A percentile compares a stretch with the other conserved stretches of the same genome.
These are phyloP conservation scores for Colletotrichum viniferum DNA, from an alignment of 2,329 filamentous ascomycete genomes.

Conservation along the genomic window DNA sequence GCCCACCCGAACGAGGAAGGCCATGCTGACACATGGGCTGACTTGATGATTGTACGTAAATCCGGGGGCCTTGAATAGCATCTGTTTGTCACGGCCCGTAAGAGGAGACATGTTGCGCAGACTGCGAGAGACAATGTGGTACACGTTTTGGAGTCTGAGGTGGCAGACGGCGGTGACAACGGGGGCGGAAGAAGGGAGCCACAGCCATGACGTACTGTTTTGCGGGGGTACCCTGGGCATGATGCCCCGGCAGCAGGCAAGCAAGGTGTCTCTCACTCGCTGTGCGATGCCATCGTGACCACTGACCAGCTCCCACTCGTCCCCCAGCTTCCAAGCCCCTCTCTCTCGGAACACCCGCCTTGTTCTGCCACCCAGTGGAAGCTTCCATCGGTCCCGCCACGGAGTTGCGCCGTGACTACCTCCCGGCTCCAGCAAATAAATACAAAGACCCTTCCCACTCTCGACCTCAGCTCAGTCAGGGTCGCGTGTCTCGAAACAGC, in stretches of 20 bases:
- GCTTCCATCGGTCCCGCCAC: constrained; percentile 4
- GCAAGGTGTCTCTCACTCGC: constrained; percentile 1
- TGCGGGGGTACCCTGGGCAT: constrained; percentile 6
- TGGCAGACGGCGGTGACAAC: neutral
- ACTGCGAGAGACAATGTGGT: neutral
- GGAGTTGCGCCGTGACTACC: neutral
- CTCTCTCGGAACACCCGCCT: neutral
- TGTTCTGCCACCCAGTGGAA: neutral
- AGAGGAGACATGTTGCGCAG: neutral
- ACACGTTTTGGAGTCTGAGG: neutral
- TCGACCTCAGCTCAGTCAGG: neutral
- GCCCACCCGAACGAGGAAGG: neutral
- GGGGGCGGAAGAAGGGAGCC: constrained; percentile 6
- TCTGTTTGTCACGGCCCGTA: neutral
- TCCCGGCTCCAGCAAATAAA: neutral
- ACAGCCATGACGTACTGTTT: constrained; percentile 16
- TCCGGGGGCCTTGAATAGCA: neutral
- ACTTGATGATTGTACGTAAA: neutral
- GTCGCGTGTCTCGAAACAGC: neutral
- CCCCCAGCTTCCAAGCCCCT: neutral
- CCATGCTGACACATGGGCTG: neutral
- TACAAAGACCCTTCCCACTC: neutral
- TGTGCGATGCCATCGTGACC: constrained; percentile 20
- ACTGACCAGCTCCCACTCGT: neutral
- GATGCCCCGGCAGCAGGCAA: neutral